Evolutionary conservation across 2,329 filamentous ascomycete species (phyloP).

Genomic region (Diaporthe sp.): DNA sequence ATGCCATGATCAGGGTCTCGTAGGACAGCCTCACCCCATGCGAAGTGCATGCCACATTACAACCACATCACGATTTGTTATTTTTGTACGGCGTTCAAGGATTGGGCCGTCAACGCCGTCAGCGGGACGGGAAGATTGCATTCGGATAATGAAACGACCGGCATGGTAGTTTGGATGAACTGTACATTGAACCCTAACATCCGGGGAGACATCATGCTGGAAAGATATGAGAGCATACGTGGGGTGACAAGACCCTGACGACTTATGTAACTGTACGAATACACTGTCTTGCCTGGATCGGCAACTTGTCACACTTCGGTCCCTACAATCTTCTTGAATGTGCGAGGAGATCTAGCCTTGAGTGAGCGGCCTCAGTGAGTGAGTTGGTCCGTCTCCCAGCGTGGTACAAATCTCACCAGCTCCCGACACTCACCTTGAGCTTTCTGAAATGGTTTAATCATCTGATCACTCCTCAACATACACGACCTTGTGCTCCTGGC

Average conservation of each 20-base stretch:
- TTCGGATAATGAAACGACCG: constrained; percentile 18
- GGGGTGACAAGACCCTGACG: constrained; percentile 19
- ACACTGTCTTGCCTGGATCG: constrained; percentile 28
- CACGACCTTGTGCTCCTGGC: neutral
- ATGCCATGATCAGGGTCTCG: constrained; percentile 33
- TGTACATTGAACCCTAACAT: constrained; percentile 33
- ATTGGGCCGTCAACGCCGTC: constrained; percentile 13
- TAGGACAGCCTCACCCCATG: constrained; percentile 39
- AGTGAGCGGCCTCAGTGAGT: neutral
- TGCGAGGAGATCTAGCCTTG: neutral
- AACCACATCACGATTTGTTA: constrained; percentile 3
- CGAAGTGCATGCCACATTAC: constrained; percentile 7
- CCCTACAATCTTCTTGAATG: no score
- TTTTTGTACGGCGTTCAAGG: constrained; percentile 31
- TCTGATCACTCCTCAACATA: neutral
- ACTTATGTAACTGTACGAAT: constrained; percentile 43
- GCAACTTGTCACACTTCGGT: neutral
- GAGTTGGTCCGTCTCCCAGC: no score
- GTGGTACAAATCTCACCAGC: neutral
- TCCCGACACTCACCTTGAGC: no score
- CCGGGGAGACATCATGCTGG: constrained; percentile 23
- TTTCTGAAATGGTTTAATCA: neutral
- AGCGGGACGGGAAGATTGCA: constrained; percentile 12
- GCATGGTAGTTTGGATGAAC: constrained; percentile 33
- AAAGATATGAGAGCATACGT: constrained; percentile 30